Percentiles rank a stretch among this genome's conserved stretches.
Evolutionary conservation across 192 early-diverging fungal species (phyloP).

Genomic region (Diversispora epigaea): DNA sequence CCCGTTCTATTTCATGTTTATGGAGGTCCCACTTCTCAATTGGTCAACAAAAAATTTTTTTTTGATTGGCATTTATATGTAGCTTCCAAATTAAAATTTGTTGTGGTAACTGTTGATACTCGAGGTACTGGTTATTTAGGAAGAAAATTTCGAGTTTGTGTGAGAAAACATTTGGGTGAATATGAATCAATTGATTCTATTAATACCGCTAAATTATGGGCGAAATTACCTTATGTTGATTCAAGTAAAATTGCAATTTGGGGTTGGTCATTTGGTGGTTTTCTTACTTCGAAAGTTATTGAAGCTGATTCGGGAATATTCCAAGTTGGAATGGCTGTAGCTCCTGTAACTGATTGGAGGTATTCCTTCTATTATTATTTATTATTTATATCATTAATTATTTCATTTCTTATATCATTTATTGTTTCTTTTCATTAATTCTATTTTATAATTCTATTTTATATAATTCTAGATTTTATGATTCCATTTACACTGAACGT

Average conservation of each 20-base stretch:
- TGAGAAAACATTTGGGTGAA: conserved; percentile 77
- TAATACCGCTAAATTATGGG: conserved; percentile 72
- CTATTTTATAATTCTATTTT: too few species aligned
- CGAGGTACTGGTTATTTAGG: conserved; percentile 89
- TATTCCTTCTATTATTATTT: not conserved
- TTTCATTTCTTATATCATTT: not conserved
- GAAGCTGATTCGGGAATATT: conserved; percentile 84
- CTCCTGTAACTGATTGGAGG: conserved; percentile 93
- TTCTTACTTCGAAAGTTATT: conserved; percentile 77
- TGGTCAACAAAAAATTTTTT: conserved; percentile 63
- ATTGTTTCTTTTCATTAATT: too few species aligned
- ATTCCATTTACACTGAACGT: conserved; percentile 94
- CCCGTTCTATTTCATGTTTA: conserved; percentile 85
- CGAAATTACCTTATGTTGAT: conserved; percentile 75
- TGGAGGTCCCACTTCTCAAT: conserved; percentile 90
- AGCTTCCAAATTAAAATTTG: conserved; percentile 60
- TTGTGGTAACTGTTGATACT: conserved; percentile 78
- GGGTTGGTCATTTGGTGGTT: conserved; percentile 98
- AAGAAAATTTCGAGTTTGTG: conserved; percentile 71
- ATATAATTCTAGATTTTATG: conserved; percentile 49
- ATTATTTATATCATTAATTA: not conserved
- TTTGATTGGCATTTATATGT: conserved; percentile 74
- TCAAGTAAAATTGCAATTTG: conserved; percentile 80
- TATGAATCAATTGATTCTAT: conserved; percentile 86
- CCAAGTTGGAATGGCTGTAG: conserved; percentile 85